phyloP scores from a whole-genome alignment of 176 grass and related monocot species.

The Chloris gayana region DNA sequence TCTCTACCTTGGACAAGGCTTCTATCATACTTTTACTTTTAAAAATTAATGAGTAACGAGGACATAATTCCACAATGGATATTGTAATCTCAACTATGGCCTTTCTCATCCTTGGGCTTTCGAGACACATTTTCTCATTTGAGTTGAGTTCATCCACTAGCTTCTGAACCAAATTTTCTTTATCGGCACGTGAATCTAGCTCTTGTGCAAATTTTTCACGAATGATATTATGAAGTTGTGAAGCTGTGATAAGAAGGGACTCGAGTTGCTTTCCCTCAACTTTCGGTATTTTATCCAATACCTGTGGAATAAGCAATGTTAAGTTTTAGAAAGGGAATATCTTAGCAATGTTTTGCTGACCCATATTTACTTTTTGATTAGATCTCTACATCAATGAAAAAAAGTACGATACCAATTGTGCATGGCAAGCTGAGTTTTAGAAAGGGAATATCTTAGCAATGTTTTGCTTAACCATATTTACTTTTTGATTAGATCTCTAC shows the following conservation, averaged over 20 bases:
- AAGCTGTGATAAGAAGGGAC: not conserved
- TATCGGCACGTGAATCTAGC: not conserved
- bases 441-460: too few species aligned
- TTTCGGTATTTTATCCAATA: not conserved
- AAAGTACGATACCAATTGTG: not conserved
- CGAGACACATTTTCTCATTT: not conserved
- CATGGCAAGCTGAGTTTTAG: not conserved
- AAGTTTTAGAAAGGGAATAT: too few species aligned
- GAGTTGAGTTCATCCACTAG: not conserved
- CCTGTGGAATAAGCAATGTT: not conserved
- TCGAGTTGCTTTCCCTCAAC: not conserved
- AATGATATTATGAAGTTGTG: not conserved
- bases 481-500: not conserved
- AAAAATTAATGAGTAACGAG: not conserved
- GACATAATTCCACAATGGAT: not conserved
- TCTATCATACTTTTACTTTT: not conserved
- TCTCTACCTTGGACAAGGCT: not conserved
- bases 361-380: not conserved
- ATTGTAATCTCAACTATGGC: not conserved
- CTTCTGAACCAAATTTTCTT: not conserved
- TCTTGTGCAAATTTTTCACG: not conserved
- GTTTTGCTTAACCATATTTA: too few species aligned
- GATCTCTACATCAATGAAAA: not conserved
- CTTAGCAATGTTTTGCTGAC: too few species aligned
- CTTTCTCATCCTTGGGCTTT: conserved; percentile 2